These are phyloP conservation scores for Cladophialophora exuberans DNA, from an alignment of 2,329 filamentous ascomycete genomes.

Conservation along the genomic window DNA sequence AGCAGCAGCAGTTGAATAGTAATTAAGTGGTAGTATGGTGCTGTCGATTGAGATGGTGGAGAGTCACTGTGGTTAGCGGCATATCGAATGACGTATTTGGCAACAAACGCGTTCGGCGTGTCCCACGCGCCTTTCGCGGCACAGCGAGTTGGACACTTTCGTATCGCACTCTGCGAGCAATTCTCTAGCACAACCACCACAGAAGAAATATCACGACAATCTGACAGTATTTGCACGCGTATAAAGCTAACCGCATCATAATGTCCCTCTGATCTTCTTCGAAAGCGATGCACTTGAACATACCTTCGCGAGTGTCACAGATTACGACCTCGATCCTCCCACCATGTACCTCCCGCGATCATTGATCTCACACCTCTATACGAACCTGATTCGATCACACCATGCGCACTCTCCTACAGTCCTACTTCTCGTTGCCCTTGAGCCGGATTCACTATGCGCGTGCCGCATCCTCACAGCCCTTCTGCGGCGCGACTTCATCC, in stretches of 20 bases:
- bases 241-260: neutral
- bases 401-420: conserved; percentile 91
- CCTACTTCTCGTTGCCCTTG: conserved; percentile 80
- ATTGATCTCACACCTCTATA: conserved; percentile 88
- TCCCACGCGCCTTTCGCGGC: too few relatives aligned
- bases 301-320: conserved; percentile 3
- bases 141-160: neutral
- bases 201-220: neutral
- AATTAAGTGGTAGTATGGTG: too few relatives aligned
- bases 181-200: neutral
- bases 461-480: conserved; percentile 90
- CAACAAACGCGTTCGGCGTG: conserved; percentile 9
- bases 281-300: conserved; percentile 16
- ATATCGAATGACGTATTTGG: conserved; percentile 5
- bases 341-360: conserved; percentile 91
- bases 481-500: conserved; percentile 97
- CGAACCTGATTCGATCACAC: conserved; percentile 80
- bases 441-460: conserved; percentile 92
- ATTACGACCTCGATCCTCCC: conserved; percentile 8
- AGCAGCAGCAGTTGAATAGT: too few relatives aligned
- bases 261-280: neutral
- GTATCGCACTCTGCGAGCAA: neutral
- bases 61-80: neutral
- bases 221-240: neutral
- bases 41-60: neutral